phyloP scores from a whole-genome alignment of 2,329 filamentous ascomycete species.

The Ophiostoma piceae region DNA sequence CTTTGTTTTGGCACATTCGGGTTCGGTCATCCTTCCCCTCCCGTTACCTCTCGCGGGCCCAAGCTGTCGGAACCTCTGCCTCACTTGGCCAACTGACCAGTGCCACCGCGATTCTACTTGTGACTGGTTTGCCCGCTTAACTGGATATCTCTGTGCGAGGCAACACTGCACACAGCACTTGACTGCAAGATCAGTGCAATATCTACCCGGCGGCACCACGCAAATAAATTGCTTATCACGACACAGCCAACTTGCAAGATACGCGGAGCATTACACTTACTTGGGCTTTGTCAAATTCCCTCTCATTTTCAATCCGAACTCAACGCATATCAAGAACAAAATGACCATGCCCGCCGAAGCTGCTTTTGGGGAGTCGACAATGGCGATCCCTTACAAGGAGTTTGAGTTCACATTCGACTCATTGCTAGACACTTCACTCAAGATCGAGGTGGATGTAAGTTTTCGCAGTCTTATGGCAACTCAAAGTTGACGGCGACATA shows the following conservation, averaged over 20 bases:
- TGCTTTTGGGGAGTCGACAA: neutral
- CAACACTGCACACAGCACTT: neutral
- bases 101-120: neutral
- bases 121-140: neutral
- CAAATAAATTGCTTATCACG: too few species aligned
- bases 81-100: neutral
- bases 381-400: neutral
- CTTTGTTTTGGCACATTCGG: neutral
- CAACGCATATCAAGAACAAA: neutral
- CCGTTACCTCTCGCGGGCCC: neutral
- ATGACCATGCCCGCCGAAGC: neutral
- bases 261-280: too few species aligned
- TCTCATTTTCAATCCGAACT: too few species aligned
- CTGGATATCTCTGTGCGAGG: neutral
- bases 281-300: too few species aligned
- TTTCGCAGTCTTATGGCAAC: neutral
- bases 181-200: too few species aligned
- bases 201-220: too few species aligned
- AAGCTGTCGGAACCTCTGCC: neutral
- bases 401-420: neutral
- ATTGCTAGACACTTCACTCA: slow-evolving; percentile 28
- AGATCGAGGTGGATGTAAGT: slow-evolving; percentile 31
- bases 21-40: neutral
- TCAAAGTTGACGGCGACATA: neutral
- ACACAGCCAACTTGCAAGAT: too few species aligned